Conservation (phyloP, 106 monocot species). For the Acorus gramineus region DNA sequence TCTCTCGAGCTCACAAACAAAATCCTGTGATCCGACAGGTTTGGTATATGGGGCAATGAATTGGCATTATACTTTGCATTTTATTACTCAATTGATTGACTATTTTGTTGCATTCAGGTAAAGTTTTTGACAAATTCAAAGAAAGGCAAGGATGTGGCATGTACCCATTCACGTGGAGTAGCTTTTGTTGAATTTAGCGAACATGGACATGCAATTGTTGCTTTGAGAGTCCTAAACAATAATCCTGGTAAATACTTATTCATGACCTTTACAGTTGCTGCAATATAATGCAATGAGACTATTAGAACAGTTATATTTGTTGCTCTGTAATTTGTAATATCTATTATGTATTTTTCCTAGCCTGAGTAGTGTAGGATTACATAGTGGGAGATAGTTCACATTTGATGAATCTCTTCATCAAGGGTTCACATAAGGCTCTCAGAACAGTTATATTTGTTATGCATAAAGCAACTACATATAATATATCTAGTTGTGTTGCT, state of each 20-base stretch:
- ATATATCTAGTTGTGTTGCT: no score
- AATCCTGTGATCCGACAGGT: conserved; percentile 86
- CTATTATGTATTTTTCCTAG: no score
- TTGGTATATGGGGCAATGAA: neutral
- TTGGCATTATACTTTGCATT: neutral
- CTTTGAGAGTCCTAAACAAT: conserved; percentile 89
- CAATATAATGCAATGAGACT: no score
- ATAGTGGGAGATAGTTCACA: no score
- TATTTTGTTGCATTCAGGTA: conserved; percentile 39
- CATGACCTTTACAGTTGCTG: no score
- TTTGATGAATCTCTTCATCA: no score
- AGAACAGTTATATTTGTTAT: no score
- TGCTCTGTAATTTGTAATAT: no score
- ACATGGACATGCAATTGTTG: conserved; percentile 93
- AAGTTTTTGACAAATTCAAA: conserved; percentile 84
- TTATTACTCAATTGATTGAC: neutral
- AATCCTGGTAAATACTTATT: conserved; percentile 69
- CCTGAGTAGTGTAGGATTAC: no score
- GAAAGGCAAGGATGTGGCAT: conserved; percentile 38
- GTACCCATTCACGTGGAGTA: conserved; percentile 66
- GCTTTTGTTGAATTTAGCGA: conserved; percentile 96
- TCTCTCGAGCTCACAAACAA: conserved; percentile 85
- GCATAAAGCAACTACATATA: no score
- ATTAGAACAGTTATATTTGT: no score
- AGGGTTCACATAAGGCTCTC: no score